Evolutionary conservation across 768 basidiomycete species (phyloP), one percentile per base, ranked within the genome.

Genomic region (Panaeolus papilionaceus): DNA sequence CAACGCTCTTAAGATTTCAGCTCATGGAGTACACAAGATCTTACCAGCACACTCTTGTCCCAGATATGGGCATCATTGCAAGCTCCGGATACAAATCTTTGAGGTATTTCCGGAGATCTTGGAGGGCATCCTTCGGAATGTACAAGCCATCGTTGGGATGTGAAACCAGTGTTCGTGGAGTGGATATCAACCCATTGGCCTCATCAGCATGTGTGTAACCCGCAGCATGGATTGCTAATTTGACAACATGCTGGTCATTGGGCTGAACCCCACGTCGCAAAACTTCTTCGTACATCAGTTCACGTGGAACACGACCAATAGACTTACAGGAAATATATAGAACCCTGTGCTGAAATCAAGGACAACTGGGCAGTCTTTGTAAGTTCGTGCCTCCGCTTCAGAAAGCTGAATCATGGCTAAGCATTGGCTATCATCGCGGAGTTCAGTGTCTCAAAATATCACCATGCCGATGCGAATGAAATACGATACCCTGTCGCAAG

Each of bases 1-100:
- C 40, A 33, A 38, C 62, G 61, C 49, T 69, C 63, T 38, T 64
- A 37, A 39, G 37, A 61, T 63, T 68, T 39, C n/a, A 65, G 62
- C 47, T 49, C 40, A 10, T 51, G 20, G n/a, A 16, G 7, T 18
- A 65, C 54, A 23, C 23, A 38, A 14, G 11, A 16, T 76, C 87
- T 75, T 74, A 94, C 96, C 96, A 98, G 79, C 96, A 99, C 69
- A 99, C 77, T 67, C 96, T 80, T 11, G 95, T 96, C 7, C 81
- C 81, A 38, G 79, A 75, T 74, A 95, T 92, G 0, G 92, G 86
- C 76, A 89, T 92, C 70, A 87, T 79, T 5, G 88, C 92, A 54
- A 99, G 83, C 62, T 88, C 88, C 28, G 96, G 97, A 78, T 92
- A 96, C 28, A 95, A 80, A 38, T 78, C 74, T 20, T 78, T 75